These are phyloP conservation scores for Myrica gale DNA, from an alignment of 306 rosid genomes.

Conservation along the genomic window DNA sequence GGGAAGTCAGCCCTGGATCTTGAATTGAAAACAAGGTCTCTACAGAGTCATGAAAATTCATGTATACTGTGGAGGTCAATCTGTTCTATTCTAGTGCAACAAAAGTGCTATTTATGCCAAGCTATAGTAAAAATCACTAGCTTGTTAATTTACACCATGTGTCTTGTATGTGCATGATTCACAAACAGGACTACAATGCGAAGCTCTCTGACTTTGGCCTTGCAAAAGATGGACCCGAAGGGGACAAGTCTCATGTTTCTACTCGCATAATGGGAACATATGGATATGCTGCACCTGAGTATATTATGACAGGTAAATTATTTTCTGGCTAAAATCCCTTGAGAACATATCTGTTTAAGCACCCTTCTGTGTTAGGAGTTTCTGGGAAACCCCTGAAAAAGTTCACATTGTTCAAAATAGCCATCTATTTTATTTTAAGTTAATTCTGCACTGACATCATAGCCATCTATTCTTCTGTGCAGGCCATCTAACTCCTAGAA, in stretches of 20 bases:
- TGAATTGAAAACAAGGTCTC: no score
- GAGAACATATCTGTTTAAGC: constrained; percentile 7
- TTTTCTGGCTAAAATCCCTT: not conserved
- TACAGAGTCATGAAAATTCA: not conserved
- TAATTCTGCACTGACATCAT: not conserved
- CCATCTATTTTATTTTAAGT: not conserved
- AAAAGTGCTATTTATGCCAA: not conserved
- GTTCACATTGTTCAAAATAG: not conserved
- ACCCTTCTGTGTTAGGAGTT: not conserved
- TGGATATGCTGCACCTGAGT: constrained; percentile 98
- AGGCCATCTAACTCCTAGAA: constrained; percentile 91
- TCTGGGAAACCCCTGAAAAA: not conserved
- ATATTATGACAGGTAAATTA: constrained; percentile 78
- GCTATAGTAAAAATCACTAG: not conserved
- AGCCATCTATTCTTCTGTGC: constrained; percentile 27
- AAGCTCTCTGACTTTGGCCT: constrained; percentile 98
- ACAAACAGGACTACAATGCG: constrained; percentile 84
- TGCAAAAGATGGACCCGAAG: constrained; percentile 95
- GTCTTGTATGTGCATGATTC: constrained; percentile 7
- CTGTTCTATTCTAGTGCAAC: not conserved
- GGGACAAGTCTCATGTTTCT: constrained; percentile 93
- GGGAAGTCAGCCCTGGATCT: no score
- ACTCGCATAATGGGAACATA: constrained; percentile 98
- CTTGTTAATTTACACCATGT: constrained; percentile 11
- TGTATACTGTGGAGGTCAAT: not conserved